These are phyloP conservation scores for Lotmaria passim DNA, from an alignment of 208 protist species.

Conservation along the genomic window DNA sequence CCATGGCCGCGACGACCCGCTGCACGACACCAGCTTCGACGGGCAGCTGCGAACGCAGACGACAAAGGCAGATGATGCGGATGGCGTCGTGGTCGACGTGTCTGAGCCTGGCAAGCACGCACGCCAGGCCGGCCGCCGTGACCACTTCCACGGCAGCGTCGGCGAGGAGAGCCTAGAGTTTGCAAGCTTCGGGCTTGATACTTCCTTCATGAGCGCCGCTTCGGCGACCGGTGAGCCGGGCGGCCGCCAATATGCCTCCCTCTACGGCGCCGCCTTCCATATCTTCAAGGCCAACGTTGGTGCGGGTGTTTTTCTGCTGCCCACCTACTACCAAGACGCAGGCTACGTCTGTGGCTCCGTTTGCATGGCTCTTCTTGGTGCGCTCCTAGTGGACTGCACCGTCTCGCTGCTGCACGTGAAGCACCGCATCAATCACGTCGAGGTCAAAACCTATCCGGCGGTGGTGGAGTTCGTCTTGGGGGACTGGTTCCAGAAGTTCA, in stretches of 20 bases:
- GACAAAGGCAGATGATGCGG: slow-evolving; percentile 4
- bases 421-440: slow-evolving; percentile 52
- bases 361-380: slow-evolving; percentile 49
- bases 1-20: background rate
- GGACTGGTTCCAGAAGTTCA: slow-evolving; percentile 56
- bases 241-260: slow-evolving; percentile 37
- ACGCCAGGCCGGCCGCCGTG: background rate
- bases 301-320: slow-evolving; percentile 80
- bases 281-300: slow-evolving; percentile 91
- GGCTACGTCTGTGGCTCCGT: slow-evolving; percentile 64
- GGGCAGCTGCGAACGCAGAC: slow-evolving; percentile 3
- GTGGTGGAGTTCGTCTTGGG: slow-evolving; percentile 79
- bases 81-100: slow-evolving; percentile 17
- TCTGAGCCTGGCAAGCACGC: slow-evolving; percentile 11
- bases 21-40: background rate
- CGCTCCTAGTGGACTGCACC: slow-evolving; percentile 81
- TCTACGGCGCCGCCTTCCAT: slow-evolving; percentile 74
- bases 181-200: slow-evolving; percentile 53
- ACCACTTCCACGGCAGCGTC: slow-evolving; percentile 24
- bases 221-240: slow-evolving; percentile 19
- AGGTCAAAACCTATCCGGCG: slow-evolving; percentile 75
- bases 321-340: slow-evolving; percentile 78
- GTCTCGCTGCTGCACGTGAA: slow-evolving; percentile 65
- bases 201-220: slow-evolving; percentile 39
- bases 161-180: slow-evolving; percentile 37